A percentile compares a stretch with the other conserved stretches of the same genome.
Evolutionary conservation across 352 stramenopile species (phyloP).

Genomic region (Pythium aquatile): DNA sequence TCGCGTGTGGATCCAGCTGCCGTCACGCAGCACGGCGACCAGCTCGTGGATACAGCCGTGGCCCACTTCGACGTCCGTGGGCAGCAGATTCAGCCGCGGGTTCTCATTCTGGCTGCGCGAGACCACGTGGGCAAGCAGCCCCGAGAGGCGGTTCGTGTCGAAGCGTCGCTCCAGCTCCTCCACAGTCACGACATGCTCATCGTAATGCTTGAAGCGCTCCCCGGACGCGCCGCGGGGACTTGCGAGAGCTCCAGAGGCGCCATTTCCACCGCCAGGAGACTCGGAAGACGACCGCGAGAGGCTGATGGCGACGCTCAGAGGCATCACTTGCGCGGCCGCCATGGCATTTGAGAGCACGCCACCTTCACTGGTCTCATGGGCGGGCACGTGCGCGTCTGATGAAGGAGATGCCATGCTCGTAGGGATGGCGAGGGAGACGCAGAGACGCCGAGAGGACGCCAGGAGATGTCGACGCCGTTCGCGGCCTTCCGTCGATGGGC

Average conservation of each 20-base stretch:
- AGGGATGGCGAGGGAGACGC: not conserved
- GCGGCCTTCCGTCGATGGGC: not conserved
- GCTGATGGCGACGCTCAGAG: conserved; percentile 16
- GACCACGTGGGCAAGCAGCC: conserved; percentile 31
- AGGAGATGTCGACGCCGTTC: not conserved
- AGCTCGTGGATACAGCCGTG: conserved; percentile 58
- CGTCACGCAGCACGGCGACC: conserved; percentile 49
- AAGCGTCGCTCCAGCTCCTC: conserved; percentile 47
- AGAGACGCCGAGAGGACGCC: not conserved
- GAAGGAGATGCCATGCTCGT: conserved; percentile 1
- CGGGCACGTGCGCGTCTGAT: not conserved
- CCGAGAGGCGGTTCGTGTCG: conserved; percentile 30
- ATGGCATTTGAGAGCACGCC: not conserved
- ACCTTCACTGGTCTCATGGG: conserved; percentile 6
- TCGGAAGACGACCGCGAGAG: conserved; percentile 12
- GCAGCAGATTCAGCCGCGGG: conserved; percentile 41
- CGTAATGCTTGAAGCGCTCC: conserved; percentile 35
- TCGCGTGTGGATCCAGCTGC: conserved; percentile 54
- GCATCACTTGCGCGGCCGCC: conserved; percentile 8
- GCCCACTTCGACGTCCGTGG: conserved; percentile 41
- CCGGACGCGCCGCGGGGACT: conserved; percentile 20
- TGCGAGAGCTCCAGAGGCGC: not conserved
- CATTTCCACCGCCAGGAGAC: not conserved
- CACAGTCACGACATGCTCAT: conserved; percentile 47
- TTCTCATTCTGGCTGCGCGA: conserved; percentile 31